Base-by-base conservation (phyloP, 441 rosid species). In the Arabidopsis hybrid region DNA sequence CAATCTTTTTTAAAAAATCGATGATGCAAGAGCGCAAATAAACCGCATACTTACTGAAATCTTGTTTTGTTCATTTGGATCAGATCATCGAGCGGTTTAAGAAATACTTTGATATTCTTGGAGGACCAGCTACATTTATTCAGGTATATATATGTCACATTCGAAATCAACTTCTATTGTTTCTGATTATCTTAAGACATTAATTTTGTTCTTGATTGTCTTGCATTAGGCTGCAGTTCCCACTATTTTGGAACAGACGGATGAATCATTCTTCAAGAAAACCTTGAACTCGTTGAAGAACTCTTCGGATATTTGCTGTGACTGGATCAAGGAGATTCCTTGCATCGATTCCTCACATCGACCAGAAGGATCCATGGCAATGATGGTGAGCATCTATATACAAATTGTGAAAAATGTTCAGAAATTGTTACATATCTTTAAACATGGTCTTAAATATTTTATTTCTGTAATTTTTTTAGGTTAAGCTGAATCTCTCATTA, bases 341-440 rank as follows among this genome's bases (percentile, higher is more conserved):
- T 91, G 88, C 87, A 80, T 93, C 64, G 81, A 75, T 76, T 86
- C 86, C 59, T 83, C 89, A 0, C 75, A 81, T 68, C 85, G 86
- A 71, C 97, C 98, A 10, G 85, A 93, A 69, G 98, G 98, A 70
- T 88, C 97, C 11, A 93, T 93, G 98, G 90, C 97, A 63, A 80
- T 85, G 72, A 91, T 93, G 98, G 97, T 91, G 56, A 84, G 85
- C 49, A 59, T 45, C 49, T 45, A 11, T 1, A 32, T 26, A 26
- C 2, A 50, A 11, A 55, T 16, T 68, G 18, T 55, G 34, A 60
- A 45, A 17, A 17, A 13, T 63, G 79, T 50, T 36, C 49, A 36
- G 11, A 47, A n/a, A 38, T 36, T 64, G 21, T 57, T 18, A n/a
- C 56, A 60, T 14, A 51, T 36, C 4, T 4, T 49, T 17, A 56